Evolutionary conservation across 2,329 filamentous ascomycete species (phyloP).

Genomic region (Dactylellina drechsleri): DNA sequence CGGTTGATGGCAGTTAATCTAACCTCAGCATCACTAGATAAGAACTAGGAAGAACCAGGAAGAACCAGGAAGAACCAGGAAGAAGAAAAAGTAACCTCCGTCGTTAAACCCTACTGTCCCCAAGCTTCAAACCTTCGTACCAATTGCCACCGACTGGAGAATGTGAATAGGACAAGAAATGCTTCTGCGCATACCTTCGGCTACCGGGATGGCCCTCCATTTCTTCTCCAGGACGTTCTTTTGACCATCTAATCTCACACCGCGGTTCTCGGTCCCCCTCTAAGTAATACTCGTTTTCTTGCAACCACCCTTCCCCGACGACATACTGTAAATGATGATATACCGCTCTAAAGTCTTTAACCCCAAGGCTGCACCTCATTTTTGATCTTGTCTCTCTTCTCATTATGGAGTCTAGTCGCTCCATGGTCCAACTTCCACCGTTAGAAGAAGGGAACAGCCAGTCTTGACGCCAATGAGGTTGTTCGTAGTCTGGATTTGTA

Average conservation of each 20-base stretch:
- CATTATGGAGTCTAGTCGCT: slow-evolving; percentile 25
- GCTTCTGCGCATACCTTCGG: slow-evolving; percentile 16
- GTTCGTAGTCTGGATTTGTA: slow-evolving; percentile 6
- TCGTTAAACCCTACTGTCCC: background rate
- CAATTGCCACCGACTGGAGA: slow-evolving; percentile 10
- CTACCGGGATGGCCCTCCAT: slow-evolving; percentile 8
- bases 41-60: too few relatives aligned
- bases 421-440: slow-evolving; percentile 26
- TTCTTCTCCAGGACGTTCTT: slow-evolving; percentile 6
- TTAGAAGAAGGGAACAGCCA: slow-evolving; percentile 30
- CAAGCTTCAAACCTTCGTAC: background rate
- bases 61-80: background rate
- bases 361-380: slow-evolving; percentile 14
- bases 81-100: background rate
- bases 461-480: slow-evolving; percentile 28
- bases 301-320: slow-evolving; percentile 38
- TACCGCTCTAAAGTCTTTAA: slow-evolving; percentile 34
- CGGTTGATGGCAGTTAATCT: too few relatives aligned
- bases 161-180: slow-evolving; percentile 11
- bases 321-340: slow-evolving; percentile 16
- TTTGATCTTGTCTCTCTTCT: slow-evolving; percentile 19
- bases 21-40: too few relatives aligned
- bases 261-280: background rate
- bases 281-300: slow-evolving; percentile 6
- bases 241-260: slow-evolving; percentile 26